Evolutionary conservation across 176 grass and related monocot species (phyloP).

Genomic region (Triticum dicoccoides): DNA sequence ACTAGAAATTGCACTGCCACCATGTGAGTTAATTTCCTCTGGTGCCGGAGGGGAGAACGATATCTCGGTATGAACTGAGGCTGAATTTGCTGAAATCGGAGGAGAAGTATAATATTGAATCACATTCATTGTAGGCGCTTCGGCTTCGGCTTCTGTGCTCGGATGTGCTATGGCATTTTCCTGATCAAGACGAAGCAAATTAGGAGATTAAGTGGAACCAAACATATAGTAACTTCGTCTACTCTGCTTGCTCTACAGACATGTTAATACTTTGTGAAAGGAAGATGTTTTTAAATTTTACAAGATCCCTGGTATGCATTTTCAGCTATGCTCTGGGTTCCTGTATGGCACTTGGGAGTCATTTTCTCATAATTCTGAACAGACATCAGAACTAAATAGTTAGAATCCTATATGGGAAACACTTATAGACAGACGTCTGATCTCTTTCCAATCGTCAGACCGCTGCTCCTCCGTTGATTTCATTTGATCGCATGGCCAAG

Average conservation of each 20-base stretch:
- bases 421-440: no score
- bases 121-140: slow-evolving; percentile 37
- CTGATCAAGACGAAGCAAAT: slow-evolving; percentile 39
- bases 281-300: background rate
- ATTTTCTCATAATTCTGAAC: background rate
- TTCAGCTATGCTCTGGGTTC: background rate
- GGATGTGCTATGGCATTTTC: slow-evolving; percentile 41
- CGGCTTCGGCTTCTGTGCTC: slow-evolving; percentile 37
- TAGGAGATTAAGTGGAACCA: slow-evolving; percentile 15
- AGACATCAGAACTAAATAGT: no score
- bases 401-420: no score
- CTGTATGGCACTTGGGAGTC: background rate
- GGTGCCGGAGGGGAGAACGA: slow-evolving; percentile 36
- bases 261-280: background rate
- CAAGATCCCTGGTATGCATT: background rate
- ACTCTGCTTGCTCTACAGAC: slow-evolving; percentile 19
- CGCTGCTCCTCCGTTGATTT: no score
- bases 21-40: slow-evolving; percentile 79
- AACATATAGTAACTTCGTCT: slow-evolving; percentile 2
- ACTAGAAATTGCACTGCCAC: slow-evolving; percentile 36
- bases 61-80: slow-evolving; percentile 64
- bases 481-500: no score
- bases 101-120: slow-evolving; percentile 48
- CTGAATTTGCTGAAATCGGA: slow-evolving; percentile 51
- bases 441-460: no score